Percentiles rank a stretch among this genome's conserved stretches.
Evolutionary conservation across 208 protist genomes (phyloP).

Genomic region (Acanthamoeba quina): DNA sequence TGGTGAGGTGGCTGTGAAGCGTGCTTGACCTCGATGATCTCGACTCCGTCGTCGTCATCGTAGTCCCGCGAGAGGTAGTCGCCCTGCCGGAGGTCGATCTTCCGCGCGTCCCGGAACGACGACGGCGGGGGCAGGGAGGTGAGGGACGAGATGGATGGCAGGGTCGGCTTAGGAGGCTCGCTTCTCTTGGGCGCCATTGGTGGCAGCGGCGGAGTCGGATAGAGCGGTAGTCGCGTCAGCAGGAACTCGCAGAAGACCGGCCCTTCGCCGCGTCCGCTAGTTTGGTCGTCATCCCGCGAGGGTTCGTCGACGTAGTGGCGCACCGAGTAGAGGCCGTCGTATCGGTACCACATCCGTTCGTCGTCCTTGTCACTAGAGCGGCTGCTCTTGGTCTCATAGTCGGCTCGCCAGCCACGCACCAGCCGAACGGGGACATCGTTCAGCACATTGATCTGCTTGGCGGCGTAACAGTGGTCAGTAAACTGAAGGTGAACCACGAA

Average conservation of each 20-base stretch:
- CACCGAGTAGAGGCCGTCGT: slow-evolving; percentile 52
- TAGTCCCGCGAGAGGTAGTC: neutral
- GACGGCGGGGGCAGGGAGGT: slow-evolving; percentile 20
- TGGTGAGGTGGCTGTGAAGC: neutral
- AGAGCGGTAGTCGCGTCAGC: slow-evolving; percentile 18
- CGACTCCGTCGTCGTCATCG: slow-evolving; percentile 8
- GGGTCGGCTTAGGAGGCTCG: slow-evolving; percentile 14
- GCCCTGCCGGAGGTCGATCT: neutral
- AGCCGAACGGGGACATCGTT: slow-evolving; percentile 20
- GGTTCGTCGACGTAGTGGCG: neutral
- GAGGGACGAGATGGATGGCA: slow-evolving; percentile 50
- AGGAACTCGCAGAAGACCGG: slow-evolving; percentile 33
- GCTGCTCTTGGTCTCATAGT: slow-evolving; percentile 24
- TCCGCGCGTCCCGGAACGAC: slow-evolving; percentile 13
- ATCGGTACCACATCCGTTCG: slow-evolving; percentile 60
- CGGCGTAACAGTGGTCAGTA: too few relatives aligned
- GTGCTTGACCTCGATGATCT: slow-evolving; percentile 34
- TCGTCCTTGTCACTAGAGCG: slow-evolving; percentile 3
- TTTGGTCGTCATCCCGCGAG: neutral
- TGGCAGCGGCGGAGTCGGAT: neutral
- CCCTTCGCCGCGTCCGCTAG: neutral
- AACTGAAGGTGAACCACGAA: too few relatives aligned
- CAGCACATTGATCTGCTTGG: slow-evolving; percentile 5
- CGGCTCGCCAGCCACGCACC: slow-evolving; percentile 42
- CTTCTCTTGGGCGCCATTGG: neutral